Evolutionary conservation across 1,284 basidiomycete genomes (phyloP).

Genomic region (Ganoderma boninense): DNA sequence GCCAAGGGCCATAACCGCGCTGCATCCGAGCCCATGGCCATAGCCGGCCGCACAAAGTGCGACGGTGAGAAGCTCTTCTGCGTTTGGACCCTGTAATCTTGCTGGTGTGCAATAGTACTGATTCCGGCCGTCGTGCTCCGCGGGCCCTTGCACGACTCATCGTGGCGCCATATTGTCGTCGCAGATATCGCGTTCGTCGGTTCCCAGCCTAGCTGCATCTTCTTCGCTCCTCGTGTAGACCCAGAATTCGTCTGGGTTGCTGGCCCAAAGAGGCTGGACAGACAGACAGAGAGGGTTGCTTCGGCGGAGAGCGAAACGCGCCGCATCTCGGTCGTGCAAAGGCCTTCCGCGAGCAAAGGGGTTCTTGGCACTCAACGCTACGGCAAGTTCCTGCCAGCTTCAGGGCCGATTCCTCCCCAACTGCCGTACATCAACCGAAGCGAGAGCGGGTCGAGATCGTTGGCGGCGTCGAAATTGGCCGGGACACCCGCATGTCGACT

Average conservation of each 20-base stretch:
- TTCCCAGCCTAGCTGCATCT: background rate
- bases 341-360: background rate
- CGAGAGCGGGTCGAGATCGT: background rate
- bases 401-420: background rate
- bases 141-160: background rate
- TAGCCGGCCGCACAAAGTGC: background rate
- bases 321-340: background rate
- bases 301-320: background rate
- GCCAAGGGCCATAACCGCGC: background rate
- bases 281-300: too few species aligned
- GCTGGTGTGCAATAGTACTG: background rate
- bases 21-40: background rate
- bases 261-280: background rate
- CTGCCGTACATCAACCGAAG: background rate
- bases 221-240: background rate
- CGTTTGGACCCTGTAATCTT: background rate
- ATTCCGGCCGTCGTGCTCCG: background rate
- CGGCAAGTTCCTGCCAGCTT: background rate
- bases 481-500: background rate
- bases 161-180: background rate
- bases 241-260: background rate
- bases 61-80: background rate
- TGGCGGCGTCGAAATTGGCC: background rate
- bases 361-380: background rate
- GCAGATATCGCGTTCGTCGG: background rate